phyloP scores from a whole-genome alignment of 2,329 filamentous ascomycete genomes.

The Fusarium equiseti region DNA sequence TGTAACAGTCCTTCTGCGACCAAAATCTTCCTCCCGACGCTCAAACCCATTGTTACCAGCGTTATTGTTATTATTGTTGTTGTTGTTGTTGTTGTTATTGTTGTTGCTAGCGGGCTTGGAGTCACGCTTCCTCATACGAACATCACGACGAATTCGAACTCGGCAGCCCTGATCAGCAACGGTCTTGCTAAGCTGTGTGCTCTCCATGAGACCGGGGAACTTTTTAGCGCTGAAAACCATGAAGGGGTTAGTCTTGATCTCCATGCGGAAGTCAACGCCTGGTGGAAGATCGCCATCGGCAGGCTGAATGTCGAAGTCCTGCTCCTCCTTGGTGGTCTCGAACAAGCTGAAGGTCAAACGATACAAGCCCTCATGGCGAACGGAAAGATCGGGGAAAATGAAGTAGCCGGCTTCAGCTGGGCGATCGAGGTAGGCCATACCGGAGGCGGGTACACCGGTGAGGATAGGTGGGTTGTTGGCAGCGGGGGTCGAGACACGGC shows the following conservation, averaged over 20 bases:
- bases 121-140: conserved; percentile 88
- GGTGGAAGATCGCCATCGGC: conserved; percentile 60
- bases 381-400: conserved; percentile 95
- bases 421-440: conserved; percentile 94
- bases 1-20: conserved; percentile 53
- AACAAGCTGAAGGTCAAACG: conserved; percentile 92
- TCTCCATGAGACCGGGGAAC: conserved; percentile 93
- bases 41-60: conserved; percentile 56
- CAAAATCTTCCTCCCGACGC: conserved; percentile 75
- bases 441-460: conserved; percentile 93
- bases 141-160: conserved; percentile 93
- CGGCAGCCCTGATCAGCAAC: conserved; percentile 97
- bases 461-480: conserved; percentile 83
- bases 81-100: conserved; percentile 56
- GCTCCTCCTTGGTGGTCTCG: conserved; percentile 88
- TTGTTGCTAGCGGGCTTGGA: conserved; percentile 67
- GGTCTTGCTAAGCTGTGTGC: conserved; percentile 86
- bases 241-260: conserved; percentile 89
- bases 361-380: conserved; percentile 94
- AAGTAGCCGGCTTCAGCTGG: conserved; percentile 88
- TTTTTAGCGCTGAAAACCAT: conserved; percentile 97
- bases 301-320: conserved; percentile 76
- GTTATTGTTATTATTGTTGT: conserved; percentile 59
- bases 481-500: conserved; percentile 76
- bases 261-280: conserved; percentile 83